A percentile compares a stretch with the other conserved stretches of the same genome.
Evolutionary conservation across 345 rosid genomes (phyloP).

Genomic region (thale cress (Arabidopsis thaliana)): DNA sequence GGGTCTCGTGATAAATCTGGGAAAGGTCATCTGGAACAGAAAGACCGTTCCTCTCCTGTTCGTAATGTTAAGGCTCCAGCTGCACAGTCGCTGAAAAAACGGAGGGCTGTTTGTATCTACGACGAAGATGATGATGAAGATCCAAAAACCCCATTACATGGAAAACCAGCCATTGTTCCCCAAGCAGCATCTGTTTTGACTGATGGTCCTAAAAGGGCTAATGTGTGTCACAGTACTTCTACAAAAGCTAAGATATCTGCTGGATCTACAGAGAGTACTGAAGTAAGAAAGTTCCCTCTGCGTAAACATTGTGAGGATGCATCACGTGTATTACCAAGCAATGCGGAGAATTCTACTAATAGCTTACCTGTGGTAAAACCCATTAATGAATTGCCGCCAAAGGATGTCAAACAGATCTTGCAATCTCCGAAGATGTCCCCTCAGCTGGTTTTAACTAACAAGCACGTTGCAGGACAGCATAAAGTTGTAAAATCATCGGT

Average conservation of each 20-base stretch:
- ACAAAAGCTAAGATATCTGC: constrained; percentile 44
- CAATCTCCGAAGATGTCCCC: constrained; percentile 70
- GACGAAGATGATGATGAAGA: constrained; percentile 74
- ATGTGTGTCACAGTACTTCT: constrained; percentile 40
- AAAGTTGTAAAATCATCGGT: constrained; percentile 51
- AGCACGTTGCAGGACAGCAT: constrained; percentile 50
- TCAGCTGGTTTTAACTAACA: constrained; percentile 42
- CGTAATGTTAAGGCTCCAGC: constrained; percentile 45
- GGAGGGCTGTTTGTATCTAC: constrained; percentile 83
- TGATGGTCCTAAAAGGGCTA: constrained; percentile 47
- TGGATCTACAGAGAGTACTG: constrained; percentile 49
- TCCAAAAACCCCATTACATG: constrained; percentile 93
- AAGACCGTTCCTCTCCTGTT: constrained; percentile 46
- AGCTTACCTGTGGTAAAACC: constrained; percentile 49
- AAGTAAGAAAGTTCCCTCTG: constrained; percentile 47
- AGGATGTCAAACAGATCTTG: constrained; percentile 53
- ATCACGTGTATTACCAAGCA: constrained; percentile 44
- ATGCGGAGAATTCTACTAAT: constrained; percentile 47
- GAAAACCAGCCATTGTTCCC: constrained; percentile 51
- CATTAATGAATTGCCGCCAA: constrained; percentile 49
- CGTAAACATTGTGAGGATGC: constrained; percentile 47
- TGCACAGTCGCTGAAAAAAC: constrained; percentile 59
- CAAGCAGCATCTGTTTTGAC: constrained; percentile 46
- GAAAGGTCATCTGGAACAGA: constrained; percentile 53
- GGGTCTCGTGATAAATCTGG: constrained; percentile 53